Evolutionary conservation across 2,329 filamentous ascomycete species (phyloP).

Genomic region (Neonectria ditissima): DNA sequence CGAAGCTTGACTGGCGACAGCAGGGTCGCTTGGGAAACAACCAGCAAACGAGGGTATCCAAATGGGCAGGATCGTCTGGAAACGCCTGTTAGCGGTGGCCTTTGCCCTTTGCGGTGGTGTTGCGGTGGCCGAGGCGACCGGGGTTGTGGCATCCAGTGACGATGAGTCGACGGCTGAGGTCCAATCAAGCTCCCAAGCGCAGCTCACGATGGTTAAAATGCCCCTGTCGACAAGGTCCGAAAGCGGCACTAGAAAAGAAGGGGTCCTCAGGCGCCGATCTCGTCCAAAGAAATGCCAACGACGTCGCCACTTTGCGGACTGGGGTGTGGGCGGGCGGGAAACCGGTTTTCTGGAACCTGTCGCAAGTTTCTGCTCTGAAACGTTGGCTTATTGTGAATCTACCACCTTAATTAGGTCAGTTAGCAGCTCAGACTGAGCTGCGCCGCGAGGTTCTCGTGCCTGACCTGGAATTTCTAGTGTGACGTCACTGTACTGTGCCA

Average conservation of each 20-base stretch:
- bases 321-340: conserved; percentile 29
- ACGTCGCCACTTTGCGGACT: conserved; percentile 31
- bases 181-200: conserved; percentile 38
- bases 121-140: conserved; percentile 4
- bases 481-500: not conserved
- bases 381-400: conserved; percentile 6
- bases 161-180: conserved; percentile 12
- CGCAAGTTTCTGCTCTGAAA: conserved; percentile 37
- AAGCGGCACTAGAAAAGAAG: conserved; percentile 25
- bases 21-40: conserved; percentile 35
- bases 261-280: conserved; percentile 37
- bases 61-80: conserved; percentile 39
- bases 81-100: conserved; percentile 31
- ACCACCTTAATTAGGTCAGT: not conserved
- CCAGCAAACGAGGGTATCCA: conserved; percentile 25
- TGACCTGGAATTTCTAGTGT: not conserved
- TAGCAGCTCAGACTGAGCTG: not conserved
- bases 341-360: conserved; percentile 38
- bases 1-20: conserved; percentile 29
- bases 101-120: conserved; percentile 23
- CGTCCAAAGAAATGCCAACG: conserved; percentile 33
- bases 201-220: conserved; percentile 21
- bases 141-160: conserved; percentile 30
- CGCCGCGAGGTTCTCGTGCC: not conserved
- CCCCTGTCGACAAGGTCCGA: conserved; percentile 27